Percentiles rank a stretch among this genome's conserved stretches.
Evolutionary conservation across 164 flowering plant species (phyloP).

Genomic region (Tetrastigma voinierianum): DNA sequence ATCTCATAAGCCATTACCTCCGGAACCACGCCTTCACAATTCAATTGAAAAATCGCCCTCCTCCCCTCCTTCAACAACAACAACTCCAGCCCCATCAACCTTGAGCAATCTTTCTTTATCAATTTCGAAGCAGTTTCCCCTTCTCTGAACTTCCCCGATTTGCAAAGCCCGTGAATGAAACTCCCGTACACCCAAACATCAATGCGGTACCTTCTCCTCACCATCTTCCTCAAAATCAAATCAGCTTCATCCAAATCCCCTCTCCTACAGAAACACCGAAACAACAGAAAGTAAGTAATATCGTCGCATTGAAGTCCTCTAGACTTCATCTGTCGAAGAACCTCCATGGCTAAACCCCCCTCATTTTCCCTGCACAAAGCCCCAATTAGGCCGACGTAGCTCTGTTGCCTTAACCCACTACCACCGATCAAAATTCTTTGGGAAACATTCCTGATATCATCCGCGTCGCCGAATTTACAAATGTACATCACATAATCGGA

Average conservation of each 20-base stretch:
- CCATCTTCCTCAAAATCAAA: conserved; percentile 32
- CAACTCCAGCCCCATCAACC: conserved; percentile 4
- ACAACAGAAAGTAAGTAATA: conserved; percentile 28
- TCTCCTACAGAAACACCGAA: conserved; percentile 35
- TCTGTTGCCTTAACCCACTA: conserved; percentile 21
- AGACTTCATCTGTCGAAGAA: conserved; percentile 28
- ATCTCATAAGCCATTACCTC: conserved; percentile 35
- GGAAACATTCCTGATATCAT: conserved; percentile 22
- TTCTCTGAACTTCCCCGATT: conserved; percentile 37
- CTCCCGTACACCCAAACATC: conserved; percentile 42
- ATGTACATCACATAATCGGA: conserved; percentile 27
- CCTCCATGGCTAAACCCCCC: conserved; percentile 20
- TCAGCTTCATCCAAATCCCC: conserved; percentile 41
- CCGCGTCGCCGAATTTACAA: conserved; percentile 28
- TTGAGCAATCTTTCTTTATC: conserved; percentile 17
- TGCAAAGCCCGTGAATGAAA: conserved; percentile 40
- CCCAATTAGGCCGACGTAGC: conserved; percentile 37
- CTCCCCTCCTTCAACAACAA: conserved; percentile 29
- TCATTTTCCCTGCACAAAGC: conserved; percentile 34
- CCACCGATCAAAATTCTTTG: conserved; percentile 30
- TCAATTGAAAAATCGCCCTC: conserved; percentile 36
- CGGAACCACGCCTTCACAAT: conserved; percentile 30
- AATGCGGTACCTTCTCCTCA: conserved; percentile 17
- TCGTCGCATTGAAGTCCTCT: conserved; percentile 26
- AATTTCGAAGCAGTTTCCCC: conserved; percentile 36